Percentiles rank a stretch among this genome's conserved stretches.
These are phyloP conservation scores for Colletotrichum sp. DNA, from an alignment of 2,329 filamentous ascomycete genomes.

Conservation along the genomic window DNA sequence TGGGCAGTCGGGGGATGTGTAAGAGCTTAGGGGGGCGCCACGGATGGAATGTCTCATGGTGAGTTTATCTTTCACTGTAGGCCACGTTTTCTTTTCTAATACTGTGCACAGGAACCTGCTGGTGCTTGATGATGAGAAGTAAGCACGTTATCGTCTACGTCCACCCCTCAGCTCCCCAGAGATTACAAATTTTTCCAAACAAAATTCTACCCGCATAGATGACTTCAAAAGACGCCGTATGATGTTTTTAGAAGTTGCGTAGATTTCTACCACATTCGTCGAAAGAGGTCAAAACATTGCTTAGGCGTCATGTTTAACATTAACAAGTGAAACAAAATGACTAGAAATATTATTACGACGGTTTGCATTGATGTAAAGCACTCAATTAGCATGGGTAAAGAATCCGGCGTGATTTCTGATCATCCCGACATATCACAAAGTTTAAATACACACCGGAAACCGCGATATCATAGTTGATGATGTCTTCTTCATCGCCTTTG, in stretches of 20 bases:
- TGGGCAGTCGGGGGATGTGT: slow-evolving; percentile 66
- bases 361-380: neutral
- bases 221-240: neutral
- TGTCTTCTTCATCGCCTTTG: neutral
- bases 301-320: accelerated
- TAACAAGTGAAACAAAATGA: neutral
- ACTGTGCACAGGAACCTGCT: neutral
- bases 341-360: neutral
- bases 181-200: neutral
- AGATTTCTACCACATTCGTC: neutral
- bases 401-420: neutral
- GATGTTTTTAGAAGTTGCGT: neutral
- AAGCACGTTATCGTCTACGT: neutral
- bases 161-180: neutral
- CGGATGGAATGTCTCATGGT: slow-evolving; percentile 66
- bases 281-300: neutral
- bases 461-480: neutral
- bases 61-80: slow-evolving; percentile 28
- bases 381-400: neutral
- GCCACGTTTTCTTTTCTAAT: neutral
- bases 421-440: neutral
- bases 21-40: slow-evolving; percentile 62
- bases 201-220: neutral
- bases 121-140: neutral
- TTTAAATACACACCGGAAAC: too few species aligned